Evolutionary conservation across 345 rosid species (phyloP).

Genomic region (Citrus sp.): DNA sequence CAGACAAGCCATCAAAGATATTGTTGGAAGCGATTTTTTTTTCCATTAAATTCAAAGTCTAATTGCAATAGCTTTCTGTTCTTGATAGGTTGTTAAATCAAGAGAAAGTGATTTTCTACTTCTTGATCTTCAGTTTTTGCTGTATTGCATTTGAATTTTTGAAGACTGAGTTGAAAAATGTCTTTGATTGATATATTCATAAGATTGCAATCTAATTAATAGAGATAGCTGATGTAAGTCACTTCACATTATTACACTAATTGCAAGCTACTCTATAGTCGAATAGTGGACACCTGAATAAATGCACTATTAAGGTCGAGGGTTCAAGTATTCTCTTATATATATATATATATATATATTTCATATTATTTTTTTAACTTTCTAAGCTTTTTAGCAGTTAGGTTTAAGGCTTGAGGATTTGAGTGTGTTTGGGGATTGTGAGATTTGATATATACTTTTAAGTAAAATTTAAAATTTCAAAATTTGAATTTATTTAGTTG

Average conservation of each 20-base stretch:
- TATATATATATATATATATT: too few relatives aligned
- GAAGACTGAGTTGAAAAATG: neutral
- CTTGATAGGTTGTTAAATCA: neutral
- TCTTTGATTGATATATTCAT: neutral
- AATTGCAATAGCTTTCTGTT: conserved; percentile 3
- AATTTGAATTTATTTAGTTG: too few relatives aligned
- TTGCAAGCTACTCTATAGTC: neutral
- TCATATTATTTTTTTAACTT: too few relatives aligned
- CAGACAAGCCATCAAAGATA: neutral
- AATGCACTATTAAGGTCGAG: neutral
- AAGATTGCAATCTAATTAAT: neutral
- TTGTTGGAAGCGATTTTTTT: neutral
- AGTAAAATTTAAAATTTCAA: too few relatives aligned
- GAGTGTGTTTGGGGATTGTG: too few relatives aligned
- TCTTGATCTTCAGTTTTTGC: neutral
- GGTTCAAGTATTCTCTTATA: neutral
- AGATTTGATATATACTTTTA: too few relatives aligned
- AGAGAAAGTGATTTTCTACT: neutral
- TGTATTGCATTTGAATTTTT: neutral
- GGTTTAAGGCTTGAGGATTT: too few relatives aligned
- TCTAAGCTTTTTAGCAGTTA: too few relatives aligned
- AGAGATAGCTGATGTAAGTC: neutral
- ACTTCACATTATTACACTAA: neutral
- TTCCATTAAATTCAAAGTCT: neutral
- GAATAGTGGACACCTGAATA: too few relatives aligned